phyloP scores from a whole-genome alignment of 1,284 basidiomycete genomes.

The Pyrrhoderma noxium region DNA sequence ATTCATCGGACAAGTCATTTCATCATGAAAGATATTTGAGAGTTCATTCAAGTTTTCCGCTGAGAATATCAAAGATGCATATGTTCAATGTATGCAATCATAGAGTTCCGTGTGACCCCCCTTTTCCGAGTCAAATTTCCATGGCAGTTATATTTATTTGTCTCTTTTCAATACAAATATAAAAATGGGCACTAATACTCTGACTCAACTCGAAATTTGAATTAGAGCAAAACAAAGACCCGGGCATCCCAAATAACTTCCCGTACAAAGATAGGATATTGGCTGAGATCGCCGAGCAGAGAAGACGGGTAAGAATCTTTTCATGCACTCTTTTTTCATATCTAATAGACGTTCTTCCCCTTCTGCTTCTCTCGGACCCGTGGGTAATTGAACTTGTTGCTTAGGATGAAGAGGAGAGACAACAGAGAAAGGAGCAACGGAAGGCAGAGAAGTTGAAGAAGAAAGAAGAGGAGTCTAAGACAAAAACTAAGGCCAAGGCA shows the following conservation, averaged over 20 bases:
- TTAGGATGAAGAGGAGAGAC: slow-evolving; percentile 10
- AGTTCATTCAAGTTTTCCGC: too few relatives aligned
- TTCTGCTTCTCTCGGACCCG: not conserved
- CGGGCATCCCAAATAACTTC: slow-evolving; percentile 95
- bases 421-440: slow-evolving; percentile 1
- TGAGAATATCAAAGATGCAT: too few relatives aligned
- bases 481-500: slow-evolving; percentile 23
- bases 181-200: too few relatives aligned
- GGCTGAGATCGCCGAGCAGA: slow-evolving; percentile 80
- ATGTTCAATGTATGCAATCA: too few relatives aligned
- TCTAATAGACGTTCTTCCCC: not conserved
- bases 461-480: slow-evolving; percentile 23
- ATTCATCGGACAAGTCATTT: too few relatives aligned
- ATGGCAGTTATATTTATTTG: too few relatives aligned
- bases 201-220: too few relatives aligned
- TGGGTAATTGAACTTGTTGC: not conserved
- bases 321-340: not conserved
- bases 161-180: too few relatives aligned
- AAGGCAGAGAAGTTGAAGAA: slow-evolving; percentile 18
- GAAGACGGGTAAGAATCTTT: slow-evolving; percentile 51
- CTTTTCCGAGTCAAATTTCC: too few relatives aligned
- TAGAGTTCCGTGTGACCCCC: too few relatives aligned
- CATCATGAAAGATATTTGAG: too few relatives aligned
- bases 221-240: slow-evolving; percentile 74
- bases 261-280: slow-evolving; percentile 97